Conservation (phyloP, 164 flowering plant genomes). For the Pachysandra terminalis region DNA sequence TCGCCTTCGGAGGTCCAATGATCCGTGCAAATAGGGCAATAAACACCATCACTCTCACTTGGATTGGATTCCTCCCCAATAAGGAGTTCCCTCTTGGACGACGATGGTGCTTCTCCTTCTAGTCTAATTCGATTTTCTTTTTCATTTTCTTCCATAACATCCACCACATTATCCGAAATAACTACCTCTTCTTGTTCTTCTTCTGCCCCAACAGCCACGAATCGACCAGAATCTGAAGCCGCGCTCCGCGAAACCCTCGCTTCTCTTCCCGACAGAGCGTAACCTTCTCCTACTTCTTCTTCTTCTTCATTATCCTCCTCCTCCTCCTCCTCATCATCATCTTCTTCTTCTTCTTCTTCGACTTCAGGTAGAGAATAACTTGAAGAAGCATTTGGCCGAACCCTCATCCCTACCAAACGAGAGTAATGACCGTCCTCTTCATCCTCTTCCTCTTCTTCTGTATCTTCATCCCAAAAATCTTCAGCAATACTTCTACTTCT, state of each 20-base stretch:
- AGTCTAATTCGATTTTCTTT: not conserved
- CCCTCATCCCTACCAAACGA: no score
- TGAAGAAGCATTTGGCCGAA: no score
- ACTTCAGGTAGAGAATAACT: no score
- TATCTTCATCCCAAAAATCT: no score
- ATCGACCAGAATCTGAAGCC: no score
- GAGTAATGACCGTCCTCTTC: no score
- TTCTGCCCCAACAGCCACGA: not conserved
- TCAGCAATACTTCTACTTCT: no score
- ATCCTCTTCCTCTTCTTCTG: no score
- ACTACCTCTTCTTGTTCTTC: not conserved
- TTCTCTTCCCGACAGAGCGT: not conserved
- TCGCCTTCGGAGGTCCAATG: slow-evolving; percentile 53
- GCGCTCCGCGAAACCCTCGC: not conserved
- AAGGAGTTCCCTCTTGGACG: not conserved
- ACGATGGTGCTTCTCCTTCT: slow-evolving; percentile 1
- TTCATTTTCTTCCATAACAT: not conserved
- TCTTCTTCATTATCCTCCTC: not conserved
- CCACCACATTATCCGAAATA: not conserved
- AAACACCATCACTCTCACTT: slow-evolving; percentile 48
- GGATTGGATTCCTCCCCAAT: not conserved
- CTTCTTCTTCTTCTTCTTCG: no score
- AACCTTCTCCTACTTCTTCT: not conserved
- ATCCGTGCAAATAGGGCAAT: slow-evolving; percentile 71
- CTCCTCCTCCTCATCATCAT: not conserved